Base-by-base conservation (phyloP, 495 filamentous ascomycete genomes). In the Parathielavia appendiculata region DNA sequence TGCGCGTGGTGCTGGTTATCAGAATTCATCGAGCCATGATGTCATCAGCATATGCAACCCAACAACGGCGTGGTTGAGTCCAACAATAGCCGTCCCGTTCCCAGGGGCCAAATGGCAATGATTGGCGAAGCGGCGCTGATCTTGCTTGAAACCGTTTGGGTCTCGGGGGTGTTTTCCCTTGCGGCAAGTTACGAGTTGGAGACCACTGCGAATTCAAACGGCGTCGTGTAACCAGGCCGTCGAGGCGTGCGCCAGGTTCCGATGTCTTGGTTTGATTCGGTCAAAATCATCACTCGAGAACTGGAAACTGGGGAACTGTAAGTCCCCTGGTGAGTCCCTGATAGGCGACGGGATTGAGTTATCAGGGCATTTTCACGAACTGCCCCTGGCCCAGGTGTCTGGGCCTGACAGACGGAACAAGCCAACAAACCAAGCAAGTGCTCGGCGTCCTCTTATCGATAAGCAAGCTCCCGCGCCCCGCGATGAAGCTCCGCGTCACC, bases 401-500 rank as follows among this genome's bases (percentile, higher is more conserved):
- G n/a, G n/a, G n/a, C n/a, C n/a, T n/a, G n/a, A n/a, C n/a, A n/a
- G n/a, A n/a, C n/a, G n/a, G n/a, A n/a, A n/a, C n/a, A n/a, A n/a
- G n/a, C n/a, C n/a, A n/a, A n/a, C n/a, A n/a, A n/a, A n/a, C n/a
- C n/a, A n/a, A n/a, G n/a, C n/a, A n/a, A n/a, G n/a, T n/a, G n/a
- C n/a, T n/a, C n/a, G n/a, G n/a, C n/a, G n/a, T n/a, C 17, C 45
- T 38, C 40, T 39, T 30, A 52, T 52, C 50, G 50, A 54, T 51
- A 59, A 52, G 57, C 1, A 41, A 41, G 49, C 44, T 49, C 22
- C 46, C 45, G 50, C 53, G 52, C 59, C 48, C 34, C 48, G 49
- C 59, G 48, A 47, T 61, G 58, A 36, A 63, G 62, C 67, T 57
- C 62, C 64, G 64, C 67, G 67, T 69, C 64, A 69, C 65, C 57